These are phyloP conservation scores for Globisporangium echinulatum DNA, from an alignment of 352 stramenopile genomes.

Conservation along the genomic window DNA sequence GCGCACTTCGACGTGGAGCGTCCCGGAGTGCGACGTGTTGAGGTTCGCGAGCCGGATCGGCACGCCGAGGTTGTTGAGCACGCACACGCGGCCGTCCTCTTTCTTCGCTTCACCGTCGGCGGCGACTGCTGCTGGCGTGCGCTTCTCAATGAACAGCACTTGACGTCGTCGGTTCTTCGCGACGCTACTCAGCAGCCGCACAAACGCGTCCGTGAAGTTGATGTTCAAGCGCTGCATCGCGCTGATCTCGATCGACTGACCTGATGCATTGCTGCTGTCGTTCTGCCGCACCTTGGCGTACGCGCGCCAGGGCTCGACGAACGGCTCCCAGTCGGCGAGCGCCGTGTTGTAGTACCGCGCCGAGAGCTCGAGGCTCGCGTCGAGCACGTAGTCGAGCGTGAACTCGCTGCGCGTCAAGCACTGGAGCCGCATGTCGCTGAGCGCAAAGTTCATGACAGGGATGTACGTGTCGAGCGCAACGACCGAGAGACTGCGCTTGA, in stretches of 20 bases:
- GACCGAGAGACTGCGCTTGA: slow-evolving; percentile 84
- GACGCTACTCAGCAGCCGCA: slow-evolving; percentile 75
- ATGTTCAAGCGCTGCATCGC: slow-evolving; percentile 82
- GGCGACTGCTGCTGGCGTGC: slow-evolving; percentile 65
- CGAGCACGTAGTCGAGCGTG: slow-evolving; percentile 47
- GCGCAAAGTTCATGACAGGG: slow-evolving; percentile 84
- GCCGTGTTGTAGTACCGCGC: slow-evolving; percentile 86
- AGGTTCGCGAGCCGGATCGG: slow-evolving; percentile 85
- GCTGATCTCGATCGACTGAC: slow-evolving; percentile 71
- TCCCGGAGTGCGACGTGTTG: slow-evolving; percentile 79
- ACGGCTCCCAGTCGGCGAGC: slow-evolving; percentile 84
- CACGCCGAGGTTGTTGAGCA: slow-evolving; percentile 86
- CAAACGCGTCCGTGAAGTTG: slow-evolving; percentile 81
- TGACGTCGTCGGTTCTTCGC: slow-evolving; percentile 70
- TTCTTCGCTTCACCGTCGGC: slow-evolving; percentile 80
- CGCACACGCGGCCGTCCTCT: slow-evolving; percentile 76
- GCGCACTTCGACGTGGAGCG: slow-evolving; percentile 71
- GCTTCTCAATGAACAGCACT: slow-evolving; percentile 66
- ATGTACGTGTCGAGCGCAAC: slow-evolving; percentile 88
- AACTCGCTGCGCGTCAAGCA: slow-evolving; percentile 69
- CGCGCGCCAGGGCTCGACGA: slow-evolving; percentile 78
- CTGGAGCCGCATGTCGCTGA: slow-evolving; percentile 80
- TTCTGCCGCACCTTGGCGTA: slow-evolving; percentile 64
- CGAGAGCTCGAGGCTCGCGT: slow-evolving; percentile 75
- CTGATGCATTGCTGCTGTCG: slow-evolving; percentile 23